A percentile compares a stretch with the other conserved stretches of the same genome.
Evolutionary conservation across 257 asterid species (phyloP).

Genomic region (Solanum phureja): DNA sequence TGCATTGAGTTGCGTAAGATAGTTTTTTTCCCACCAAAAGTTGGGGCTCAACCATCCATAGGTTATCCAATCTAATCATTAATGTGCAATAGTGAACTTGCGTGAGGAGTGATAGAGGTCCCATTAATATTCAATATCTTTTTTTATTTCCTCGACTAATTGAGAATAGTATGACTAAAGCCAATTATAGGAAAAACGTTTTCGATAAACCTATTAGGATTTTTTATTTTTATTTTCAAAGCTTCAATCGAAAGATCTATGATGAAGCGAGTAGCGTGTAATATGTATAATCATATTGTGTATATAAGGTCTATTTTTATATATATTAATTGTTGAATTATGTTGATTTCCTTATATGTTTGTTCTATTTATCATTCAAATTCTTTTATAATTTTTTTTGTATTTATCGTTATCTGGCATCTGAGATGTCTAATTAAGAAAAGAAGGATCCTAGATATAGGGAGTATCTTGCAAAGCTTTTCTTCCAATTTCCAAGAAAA

Average conservation of each 20-base stretch:
- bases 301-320: background rate
- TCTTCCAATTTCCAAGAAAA: background rate
- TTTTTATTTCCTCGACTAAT: background rate
- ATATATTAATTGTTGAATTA: background rate
- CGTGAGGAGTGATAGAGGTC: background rate
- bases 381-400: background rate
- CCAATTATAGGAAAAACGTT: background rate
- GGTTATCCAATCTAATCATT: background rate
- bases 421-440: background rate
- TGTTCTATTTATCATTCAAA: background rate
- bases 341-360: background rate
- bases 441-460: no score
- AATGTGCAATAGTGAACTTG: background rate
- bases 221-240: background rate
- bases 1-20: constrained; percentile 3
- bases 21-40: background rate
- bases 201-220: background rate
- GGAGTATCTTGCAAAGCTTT: background rate
- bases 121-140: background rate
- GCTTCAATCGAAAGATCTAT: background rate
- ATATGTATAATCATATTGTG: background rate
- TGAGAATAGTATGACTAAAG: background rate
- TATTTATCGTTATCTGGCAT: background rate
- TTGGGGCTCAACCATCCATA: background rate
- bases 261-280: background rate